Evolutionary conservation across 2,329 filamentous ascomycete genomes (phyloP).

Genomic region (Fusarium nanum): DNA sequence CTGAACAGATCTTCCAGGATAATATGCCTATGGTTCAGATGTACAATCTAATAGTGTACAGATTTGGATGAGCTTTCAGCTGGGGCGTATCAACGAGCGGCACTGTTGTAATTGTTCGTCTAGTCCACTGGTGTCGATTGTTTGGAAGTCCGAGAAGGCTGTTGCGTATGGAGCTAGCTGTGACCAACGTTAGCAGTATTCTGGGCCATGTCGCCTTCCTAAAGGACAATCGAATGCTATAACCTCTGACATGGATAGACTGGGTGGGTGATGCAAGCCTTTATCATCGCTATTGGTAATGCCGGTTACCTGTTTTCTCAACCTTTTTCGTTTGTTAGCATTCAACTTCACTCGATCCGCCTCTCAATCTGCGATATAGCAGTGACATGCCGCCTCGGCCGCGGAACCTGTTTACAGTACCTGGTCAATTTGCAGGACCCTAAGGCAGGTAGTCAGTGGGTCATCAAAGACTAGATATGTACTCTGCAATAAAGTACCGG

Average conservation of each 20-base stretch:
- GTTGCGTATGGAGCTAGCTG: not conserved
- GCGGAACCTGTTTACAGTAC: slow-evolving; percentile 34
- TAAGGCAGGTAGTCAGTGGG: slow-evolving; percentile 23
- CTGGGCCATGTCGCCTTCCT: not conserved
- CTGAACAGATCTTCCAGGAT: slow-evolving; percentile 1
- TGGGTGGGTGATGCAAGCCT: slow-evolving; percentile 16
- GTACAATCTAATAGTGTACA: not conserved
- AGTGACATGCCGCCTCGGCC: slow-evolving; percentile 38
- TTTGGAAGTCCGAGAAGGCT: not conserved
- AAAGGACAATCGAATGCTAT: slow-evolving; percentile 7
- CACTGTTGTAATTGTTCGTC: not conserved
- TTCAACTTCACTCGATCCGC: slow-evolving; percentile 18
- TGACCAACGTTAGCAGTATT: not conserved
- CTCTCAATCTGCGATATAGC: slow-evolving; percentile 32
- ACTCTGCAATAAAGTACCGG: slow-evolving; percentile 25
- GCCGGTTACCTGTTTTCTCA: slow-evolving; percentile 1
- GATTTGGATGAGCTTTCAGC: slow-evolving; percentile 28
- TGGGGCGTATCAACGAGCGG: slow-evolving; percentile 31
- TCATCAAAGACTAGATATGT: slow-evolving; percentile 11
- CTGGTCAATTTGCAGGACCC: slow-evolving; percentile 26
- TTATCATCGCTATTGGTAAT: not conserved
- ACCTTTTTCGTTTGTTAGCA: slow-evolving; percentile 12
- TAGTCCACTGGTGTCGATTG: not conserved
- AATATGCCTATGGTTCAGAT: slow-evolving; percentile 1
- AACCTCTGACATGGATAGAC: slow-evolving; percentile 3